Evolutionary conservation across 2,329 filamentous ascomycete species (phyloP).

Genomic region (Aspergillus sp.): DNA sequence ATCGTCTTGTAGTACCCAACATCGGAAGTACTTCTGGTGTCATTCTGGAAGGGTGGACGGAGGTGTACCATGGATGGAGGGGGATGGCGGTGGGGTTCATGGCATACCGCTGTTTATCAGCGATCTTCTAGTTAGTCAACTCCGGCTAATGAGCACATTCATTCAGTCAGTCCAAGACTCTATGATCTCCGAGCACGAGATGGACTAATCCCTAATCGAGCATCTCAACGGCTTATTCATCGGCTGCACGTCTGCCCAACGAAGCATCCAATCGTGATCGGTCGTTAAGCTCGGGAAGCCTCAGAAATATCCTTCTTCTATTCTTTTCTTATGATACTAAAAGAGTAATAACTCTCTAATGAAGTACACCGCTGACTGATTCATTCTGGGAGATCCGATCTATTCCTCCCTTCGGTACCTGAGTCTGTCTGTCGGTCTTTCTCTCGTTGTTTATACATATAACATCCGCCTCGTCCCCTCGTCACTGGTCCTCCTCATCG

Average conservation of each 20-base stretch:
- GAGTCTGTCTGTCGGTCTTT: neutral
- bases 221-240: conserved; percentile 1
- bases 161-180: no score
- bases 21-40: neutral
- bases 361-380: neutral
- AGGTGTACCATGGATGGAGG: no score
- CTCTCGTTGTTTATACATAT: neutral
- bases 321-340: no score
- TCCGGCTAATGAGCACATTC: no score
- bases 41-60: neutral
- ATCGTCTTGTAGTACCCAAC: neutral
- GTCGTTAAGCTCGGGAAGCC: conserved; percentile 27
- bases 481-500: neutral
- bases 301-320: conserved; percentile 23
- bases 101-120: no score
- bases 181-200: no score
- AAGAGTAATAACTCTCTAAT: neutral
- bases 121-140: no score
- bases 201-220: no score
- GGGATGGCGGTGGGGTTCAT: no score
- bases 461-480: no score
- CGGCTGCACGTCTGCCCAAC: conserved; percentile 34
- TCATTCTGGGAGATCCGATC: neutral
- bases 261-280: conserved; percentile 34
- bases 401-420: neutral